Conservation (phyloP, 495 filamentous ascomycete species). For the Aspergillus homomorphus region DNA sequence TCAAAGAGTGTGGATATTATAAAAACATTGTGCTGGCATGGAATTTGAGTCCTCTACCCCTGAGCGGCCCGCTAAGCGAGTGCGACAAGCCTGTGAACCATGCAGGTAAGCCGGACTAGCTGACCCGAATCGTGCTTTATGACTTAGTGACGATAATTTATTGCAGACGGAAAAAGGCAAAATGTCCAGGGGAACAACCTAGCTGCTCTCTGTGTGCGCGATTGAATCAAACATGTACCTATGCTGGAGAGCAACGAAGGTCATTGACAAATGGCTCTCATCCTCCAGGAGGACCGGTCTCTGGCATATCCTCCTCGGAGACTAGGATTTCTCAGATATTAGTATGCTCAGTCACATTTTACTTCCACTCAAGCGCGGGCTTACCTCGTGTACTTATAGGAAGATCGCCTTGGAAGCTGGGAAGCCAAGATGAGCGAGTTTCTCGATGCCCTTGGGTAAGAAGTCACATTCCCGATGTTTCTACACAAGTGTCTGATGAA, state of each 20-base stretch:
- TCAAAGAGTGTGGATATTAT: neutral
- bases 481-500: slow-evolving; percentile 1
- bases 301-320: slow-evolving; percentile 8
- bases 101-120: slow-evolving; percentile 37
- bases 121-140: neutral
- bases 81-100: slow-evolving; percentile 47
- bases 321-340: slow-evolving; percentile 19
- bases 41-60: slow-evolving; percentile 10
- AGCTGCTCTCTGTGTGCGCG: slow-evolving; percentile 45
- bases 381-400: slow-evolving; percentile 22
- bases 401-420: slow-evolving; percentile 38
- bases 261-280: slow-evolving; percentile 6
- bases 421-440: slow-evolving; percentile 42
- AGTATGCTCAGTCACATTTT: slow-evolving; percentile 13
- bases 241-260: slow-evolving; percentile 39
- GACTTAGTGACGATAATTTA: slow-evolving; percentile 8
- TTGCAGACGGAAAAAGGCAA: slow-evolving; percentile 46
- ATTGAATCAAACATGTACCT: slow-evolving; percentile 40
- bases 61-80: slow-evolving; percentile 39
- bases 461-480: neutral
- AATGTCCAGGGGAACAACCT: slow-evolving; percentile 49
- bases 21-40: neutral
- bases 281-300: neutral
- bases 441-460: slow-evolving; percentile 31
- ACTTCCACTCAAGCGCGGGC: no score